These are phyloP conservation scores for Chaetomium tenue DNA, from an alignment of 495 filamentous ascomycete species.

Conservation along the genomic window DNA sequence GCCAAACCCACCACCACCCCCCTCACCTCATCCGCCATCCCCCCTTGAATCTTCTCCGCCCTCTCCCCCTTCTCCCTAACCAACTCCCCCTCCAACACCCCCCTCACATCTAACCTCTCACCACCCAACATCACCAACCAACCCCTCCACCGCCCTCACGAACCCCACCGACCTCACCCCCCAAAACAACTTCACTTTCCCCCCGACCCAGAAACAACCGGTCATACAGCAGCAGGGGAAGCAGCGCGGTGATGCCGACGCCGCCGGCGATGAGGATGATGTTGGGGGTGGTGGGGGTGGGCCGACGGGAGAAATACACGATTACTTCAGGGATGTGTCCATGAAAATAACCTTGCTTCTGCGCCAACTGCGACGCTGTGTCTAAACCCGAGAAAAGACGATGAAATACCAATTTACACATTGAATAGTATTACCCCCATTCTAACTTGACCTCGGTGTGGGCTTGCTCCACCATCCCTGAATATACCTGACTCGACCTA, in stretches of 20 bases:
- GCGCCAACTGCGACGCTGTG: too few relatives aligned
- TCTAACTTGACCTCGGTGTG: too few relatives aligned
- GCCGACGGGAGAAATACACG: too few relatives aligned
- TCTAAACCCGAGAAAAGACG: too few relatives aligned
- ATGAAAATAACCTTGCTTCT: too few relatives aligned
- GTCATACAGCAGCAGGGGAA: neutral
- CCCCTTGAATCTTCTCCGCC: too few relatives aligned
- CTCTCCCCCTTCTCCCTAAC: neutral
- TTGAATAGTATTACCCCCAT: too few relatives aligned
- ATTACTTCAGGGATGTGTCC: too few relatives aligned
- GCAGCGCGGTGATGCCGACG: neutral
- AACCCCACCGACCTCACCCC: neutral
- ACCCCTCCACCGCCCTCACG: neutral
- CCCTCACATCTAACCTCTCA: neutral
- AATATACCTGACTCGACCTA: too few relatives aligned
- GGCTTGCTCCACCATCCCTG: too few relatives aligned
- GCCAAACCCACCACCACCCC: neutral
- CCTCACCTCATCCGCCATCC: slow-evolving; percentile 1
- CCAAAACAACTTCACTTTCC: neutral
- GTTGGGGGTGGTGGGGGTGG: neutral
- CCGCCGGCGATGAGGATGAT: neutral
- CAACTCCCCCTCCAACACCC: neutral
- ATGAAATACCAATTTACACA: too few relatives aligned
- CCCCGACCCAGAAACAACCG: neutral
- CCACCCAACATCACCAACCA: neutral